phyloP scores from a whole-genome alignment of 495 filamentous ascomycete genomes.

The Aspergillus campestris region DNA sequence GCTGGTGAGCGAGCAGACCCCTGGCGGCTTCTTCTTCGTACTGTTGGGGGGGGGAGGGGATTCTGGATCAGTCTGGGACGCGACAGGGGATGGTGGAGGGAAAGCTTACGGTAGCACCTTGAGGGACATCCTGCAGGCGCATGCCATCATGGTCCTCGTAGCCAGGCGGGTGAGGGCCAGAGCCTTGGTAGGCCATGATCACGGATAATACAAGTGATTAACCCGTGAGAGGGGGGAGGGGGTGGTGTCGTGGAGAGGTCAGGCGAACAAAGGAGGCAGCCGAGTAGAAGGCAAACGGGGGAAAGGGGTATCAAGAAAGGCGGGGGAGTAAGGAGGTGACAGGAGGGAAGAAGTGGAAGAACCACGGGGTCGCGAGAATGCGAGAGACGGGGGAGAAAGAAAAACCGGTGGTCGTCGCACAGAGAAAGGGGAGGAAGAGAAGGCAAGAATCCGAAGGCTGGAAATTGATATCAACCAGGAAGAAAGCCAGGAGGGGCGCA shows the following conservation, averaged over 20 bases:
- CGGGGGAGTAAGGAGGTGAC: slow-evolving; percentile 7
- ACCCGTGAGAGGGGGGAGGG: slow-evolving; percentile 1
- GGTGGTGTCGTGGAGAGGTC: slow-evolving; percentile 7
- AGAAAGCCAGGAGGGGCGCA: slow-evolving; percentile 7
- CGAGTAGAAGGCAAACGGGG: slow-evolving; percentile 12
- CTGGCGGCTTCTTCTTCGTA: slow-evolving; percentile 69
- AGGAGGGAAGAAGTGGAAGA: slow-evolving; percentile 15
- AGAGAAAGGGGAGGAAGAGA: slow-evolving; percentile 5
- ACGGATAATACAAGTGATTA: slow-evolving; percentile 3
- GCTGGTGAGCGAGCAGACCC: slow-evolving; percentile 62
- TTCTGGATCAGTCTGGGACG: neutral
- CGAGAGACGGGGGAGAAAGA: slow-evolving; percentile 3
- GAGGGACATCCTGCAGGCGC: slow-evolving; percentile 58
- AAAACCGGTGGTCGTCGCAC: neutral
- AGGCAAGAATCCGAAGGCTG: slow-evolving; percentile 1
- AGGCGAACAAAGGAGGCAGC: slow-evolving; percentile 5
- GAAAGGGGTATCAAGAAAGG: slow-evolving; percentile 16
- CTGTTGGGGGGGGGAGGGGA: slow-evolving; percentile 9
- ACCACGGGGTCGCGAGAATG: slow-evolving; percentile 18
- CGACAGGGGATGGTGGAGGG: neutral
- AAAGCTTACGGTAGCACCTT: slow-evolving; percentile 46
- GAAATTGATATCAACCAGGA: slow-evolving; percentile 7
- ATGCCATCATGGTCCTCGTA: slow-evolving; percentile 49
- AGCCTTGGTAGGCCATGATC: slow-evolving; percentile 47
- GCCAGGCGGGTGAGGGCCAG: slow-evolving; percentile 28